Percentiles rank a stretch among this genome's conserved stretches.
Evolutionary conservation across 306 rosid species (phyloP).

Genomic region (Rosa multiflora): DNA sequence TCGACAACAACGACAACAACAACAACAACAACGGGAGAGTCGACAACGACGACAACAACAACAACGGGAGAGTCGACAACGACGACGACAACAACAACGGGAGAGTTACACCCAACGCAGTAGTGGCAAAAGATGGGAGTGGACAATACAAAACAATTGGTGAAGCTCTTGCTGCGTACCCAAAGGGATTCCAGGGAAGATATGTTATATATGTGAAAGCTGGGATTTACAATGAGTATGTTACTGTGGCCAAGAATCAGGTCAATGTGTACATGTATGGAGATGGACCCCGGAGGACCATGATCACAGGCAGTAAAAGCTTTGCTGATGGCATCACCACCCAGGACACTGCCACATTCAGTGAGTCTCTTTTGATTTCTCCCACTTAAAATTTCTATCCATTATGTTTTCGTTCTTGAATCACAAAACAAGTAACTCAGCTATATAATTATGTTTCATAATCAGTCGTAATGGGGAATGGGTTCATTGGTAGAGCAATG

Average conservation of each 20-base stretch:
- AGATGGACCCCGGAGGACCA: conserved; percentile 25
- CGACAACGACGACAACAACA: background rate
- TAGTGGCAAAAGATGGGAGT: conserved; percentile 32
- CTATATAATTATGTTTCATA: background rate
- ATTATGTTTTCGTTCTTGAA: background rate
- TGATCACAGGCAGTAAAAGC: conserved; percentile 28
- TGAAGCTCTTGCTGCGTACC: conserved; percentile 26
- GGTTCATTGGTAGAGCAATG: conserved; percentile 19
- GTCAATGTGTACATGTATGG: conserved; percentile 33
- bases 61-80: background rate
- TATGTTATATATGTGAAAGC: conserved; percentile 29
- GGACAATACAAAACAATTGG: conserved; percentile 28
- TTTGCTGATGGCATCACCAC: conserved; percentile 24
- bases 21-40: too few relatives aligned
- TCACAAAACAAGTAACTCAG: background rate
- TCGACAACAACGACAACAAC: background rate
- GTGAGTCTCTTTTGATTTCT: conserved; percentile 14
- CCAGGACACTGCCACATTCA: conserved; percentile 28
- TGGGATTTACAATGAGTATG: conserved; percentile 23
- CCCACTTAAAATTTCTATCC: background rate
- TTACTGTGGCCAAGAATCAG: conserved; percentile 17
- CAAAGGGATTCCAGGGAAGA: conserved; percentile 19
- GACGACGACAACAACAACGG: background rate
- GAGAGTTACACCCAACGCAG: conserved; percentile 8
- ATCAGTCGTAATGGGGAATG: conserved; percentile 17